Conservation (phyloP, 768 basidiomycete species). For the Kockovaella imperatae region DNA sequence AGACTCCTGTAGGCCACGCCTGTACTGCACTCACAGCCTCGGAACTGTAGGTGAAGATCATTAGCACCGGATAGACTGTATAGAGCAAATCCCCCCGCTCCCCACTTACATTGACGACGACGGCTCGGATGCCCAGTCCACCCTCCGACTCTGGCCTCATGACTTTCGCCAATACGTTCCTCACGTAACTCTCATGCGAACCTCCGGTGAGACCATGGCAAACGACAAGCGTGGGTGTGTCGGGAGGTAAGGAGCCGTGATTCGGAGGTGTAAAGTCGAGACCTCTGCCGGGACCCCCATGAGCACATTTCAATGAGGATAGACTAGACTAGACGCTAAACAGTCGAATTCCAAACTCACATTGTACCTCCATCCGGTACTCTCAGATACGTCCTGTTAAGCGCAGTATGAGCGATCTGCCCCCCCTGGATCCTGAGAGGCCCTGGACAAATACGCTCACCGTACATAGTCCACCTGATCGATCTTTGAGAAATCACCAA, state of each 20-base stretch:
- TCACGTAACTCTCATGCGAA: constrained; percentile 74
- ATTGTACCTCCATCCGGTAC: constrained; percentile 49
- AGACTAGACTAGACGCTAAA: background rate
- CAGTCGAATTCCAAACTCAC: constrained; percentile 11
- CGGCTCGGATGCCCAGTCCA: constrained; percentile 73
- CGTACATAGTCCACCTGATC: constrained; percentile 46
- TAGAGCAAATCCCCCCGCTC: too few relatives aligned
- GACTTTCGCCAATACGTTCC: constrained; percentile 67
- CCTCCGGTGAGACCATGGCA: constrained; percentile 44
- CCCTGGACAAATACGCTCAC: constrained; percentile 33
- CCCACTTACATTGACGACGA: constrained; percentile 42
- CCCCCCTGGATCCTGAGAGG: too few relatives aligned
- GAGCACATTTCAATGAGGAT: background rate
- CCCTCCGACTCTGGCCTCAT: constrained; percentile 63
- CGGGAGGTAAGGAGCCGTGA: constrained; percentile 13
- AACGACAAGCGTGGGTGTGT: constrained; percentile 38
- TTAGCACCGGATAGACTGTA: background rate
- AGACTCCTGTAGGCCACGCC: background rate
- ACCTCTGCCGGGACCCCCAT: constrained; percentile 12
- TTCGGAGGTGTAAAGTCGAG: constrained; percentile 37
- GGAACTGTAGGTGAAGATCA: constrained; percentile 8
- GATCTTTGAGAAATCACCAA: constrained; percentile 46
- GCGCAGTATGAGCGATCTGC: background rate
- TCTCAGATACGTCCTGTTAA: constrained; percentile 43
- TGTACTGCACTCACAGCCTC: constrained; percentile 15